Evolutionary conservation across 495 filamentous ascomycete genomes (phyloP).

Genomic region (Trichoderma asperelloides): DNA sequence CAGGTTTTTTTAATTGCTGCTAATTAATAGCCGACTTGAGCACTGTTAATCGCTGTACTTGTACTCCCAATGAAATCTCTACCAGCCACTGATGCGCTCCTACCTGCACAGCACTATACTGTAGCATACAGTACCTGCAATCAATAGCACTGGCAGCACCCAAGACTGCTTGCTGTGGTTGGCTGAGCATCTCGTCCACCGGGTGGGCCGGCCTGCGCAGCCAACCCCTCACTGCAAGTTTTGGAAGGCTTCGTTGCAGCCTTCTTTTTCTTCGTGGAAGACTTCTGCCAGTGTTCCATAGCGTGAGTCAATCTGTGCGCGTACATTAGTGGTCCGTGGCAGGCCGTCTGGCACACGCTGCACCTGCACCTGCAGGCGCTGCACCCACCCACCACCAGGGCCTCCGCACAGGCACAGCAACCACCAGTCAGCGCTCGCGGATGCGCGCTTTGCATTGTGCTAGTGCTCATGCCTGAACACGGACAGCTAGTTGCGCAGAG

Average conservation of each 20-base stretch:
- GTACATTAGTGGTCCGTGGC: neutral
- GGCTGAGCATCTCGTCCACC: neutral
- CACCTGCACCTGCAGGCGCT: neutral
- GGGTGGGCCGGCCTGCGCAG: neutral
- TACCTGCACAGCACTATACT: too few relatives aligned
- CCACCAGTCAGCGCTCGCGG: neutral
- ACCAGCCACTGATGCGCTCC: too few relatives aligned
- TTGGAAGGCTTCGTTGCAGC: neutral
- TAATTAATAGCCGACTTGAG: too few relatives aligned
- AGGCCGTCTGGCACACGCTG: neutral
- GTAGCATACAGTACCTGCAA: too few relatives aligned
- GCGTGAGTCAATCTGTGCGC: neutral
- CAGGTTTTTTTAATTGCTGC: too few relatives aligned
- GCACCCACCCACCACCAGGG: neutral
- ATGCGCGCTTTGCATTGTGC: neutral
- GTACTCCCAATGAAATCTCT: too few relatives aligned
- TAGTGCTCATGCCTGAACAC: neutral
- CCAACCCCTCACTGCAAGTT: neutral
- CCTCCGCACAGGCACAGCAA: neutral
- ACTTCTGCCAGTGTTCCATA: neutral
- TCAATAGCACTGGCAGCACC: too few relatives aligned
- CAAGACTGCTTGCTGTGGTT: neutral
- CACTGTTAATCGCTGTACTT: too few relatives aligned
- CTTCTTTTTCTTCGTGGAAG: conserved; percentile 3
- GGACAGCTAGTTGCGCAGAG: neutral